Conservation (phyloP, 345 rosid genomes). For the Syzygium oleosum region DNA sequence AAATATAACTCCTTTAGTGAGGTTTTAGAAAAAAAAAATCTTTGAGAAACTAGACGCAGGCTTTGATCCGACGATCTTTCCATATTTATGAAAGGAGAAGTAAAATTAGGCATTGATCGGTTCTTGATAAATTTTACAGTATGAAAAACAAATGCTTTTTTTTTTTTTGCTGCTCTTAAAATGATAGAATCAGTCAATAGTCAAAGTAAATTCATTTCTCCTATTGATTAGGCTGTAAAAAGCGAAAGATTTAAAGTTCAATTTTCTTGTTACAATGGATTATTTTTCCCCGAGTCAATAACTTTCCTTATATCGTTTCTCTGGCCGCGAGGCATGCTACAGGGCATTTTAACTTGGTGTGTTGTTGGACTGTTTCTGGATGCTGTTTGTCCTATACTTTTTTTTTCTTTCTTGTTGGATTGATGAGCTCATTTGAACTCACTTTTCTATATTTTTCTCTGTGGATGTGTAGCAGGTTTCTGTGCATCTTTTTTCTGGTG, state of each 20-base stretch:
- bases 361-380: background rate
- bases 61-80: too few relatives aligned
- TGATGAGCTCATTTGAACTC: background rate
- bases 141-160: too few relatives aligned
- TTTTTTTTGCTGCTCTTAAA: background rate
- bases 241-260: background rate
- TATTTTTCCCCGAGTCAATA: too few relatives aligned
- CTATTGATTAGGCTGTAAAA: background rate
- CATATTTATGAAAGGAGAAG: too few relatives aligned
- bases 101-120: background rate
- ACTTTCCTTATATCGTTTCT: too few relatives aligned
- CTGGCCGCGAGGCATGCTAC: too few relatives aligned
- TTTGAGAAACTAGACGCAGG: too few relatives aligned
- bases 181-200: background rate
- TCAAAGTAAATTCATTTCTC: background rate
- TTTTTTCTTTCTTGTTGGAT: background rate
- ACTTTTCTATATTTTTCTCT: background rate
- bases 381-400: background rate
- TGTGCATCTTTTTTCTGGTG: background rate
- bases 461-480: background rate
- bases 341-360: background rate
- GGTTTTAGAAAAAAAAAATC: too few relatives aligned
- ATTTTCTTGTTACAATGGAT: background rate
- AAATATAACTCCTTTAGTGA: too few relatives aligned
- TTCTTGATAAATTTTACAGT: background rate